A percentile compares a stretch with the other conserved stretches of the same genome.
Evolutionary conservation across 176 grass and related monocot species (phyloP).

Genomic region (Eleusine indica): DNA sequence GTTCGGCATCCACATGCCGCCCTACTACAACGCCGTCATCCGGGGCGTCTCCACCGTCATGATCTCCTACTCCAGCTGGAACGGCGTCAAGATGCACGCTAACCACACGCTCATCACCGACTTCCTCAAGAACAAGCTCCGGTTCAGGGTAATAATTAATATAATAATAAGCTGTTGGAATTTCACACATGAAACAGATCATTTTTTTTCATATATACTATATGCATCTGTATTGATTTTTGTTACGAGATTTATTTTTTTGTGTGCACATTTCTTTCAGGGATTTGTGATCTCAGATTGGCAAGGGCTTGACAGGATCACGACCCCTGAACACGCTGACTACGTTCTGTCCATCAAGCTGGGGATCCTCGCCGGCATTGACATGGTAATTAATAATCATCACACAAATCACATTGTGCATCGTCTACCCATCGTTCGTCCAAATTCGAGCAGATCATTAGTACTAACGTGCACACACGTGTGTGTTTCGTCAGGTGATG

Average conservation of each 20-base stretch:
- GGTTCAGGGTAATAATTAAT: constrained; percentile 49
- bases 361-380: constrained; percentile 62
- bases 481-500: constrained; percentile 37
- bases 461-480: background rate
- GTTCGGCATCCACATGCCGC: constrained; percentile 67
- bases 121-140: constrained; percentile 73
- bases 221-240: too few relatives aligned
- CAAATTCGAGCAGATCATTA: too few relatives aligned
- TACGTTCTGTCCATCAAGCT: constrained; percentile 65
- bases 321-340: constrained; percentile 47
- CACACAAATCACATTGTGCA: too few relatives aligned
- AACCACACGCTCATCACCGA: constrained; percentile 62
- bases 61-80: constrained; percentile 76
- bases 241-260: too few relatives aligned
- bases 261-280: background rate
- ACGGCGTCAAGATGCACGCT: constrained; percentile 77
- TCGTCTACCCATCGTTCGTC: too few relatives aligned
- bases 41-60: constrained; percentile 83
- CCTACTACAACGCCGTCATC: constrained; percentile 59
- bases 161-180: too few relatives aligned
- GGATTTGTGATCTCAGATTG: constrained; percentile 79
- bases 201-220: too few relatives aligned
- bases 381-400: constrained; percentile 43
- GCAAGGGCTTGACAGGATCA: constrained; percentile 72
- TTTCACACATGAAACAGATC: too few relatives aligned